These are phyloP conservation scores for Tephrocybe sp. DNA, from an alignment of 768 basidiomycete genomes.

Conservation along the genomic window DNA sequence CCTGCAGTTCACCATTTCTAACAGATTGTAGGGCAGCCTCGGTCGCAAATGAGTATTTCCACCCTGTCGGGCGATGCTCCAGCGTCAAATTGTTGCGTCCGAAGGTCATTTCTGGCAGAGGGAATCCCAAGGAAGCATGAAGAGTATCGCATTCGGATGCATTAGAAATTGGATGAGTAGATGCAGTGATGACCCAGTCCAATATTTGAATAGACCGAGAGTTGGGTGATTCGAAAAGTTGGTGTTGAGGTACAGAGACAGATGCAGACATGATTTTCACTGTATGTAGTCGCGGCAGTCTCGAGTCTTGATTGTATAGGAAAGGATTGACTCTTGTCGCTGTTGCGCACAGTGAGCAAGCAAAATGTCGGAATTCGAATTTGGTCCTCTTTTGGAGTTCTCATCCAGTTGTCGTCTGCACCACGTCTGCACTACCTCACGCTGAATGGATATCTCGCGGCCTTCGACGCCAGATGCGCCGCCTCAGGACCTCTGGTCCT, in stretches of 20 bases:
- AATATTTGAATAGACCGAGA: slow-evolving; percentile 65
- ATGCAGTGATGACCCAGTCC: slow-evolving; percentile 68
- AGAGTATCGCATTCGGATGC: slow-evolving; percentile 71
- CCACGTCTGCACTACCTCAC: background rate
- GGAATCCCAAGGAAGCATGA: slow-evolving; percentile 63
- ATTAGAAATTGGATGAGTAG: slow-evolving; percentile 78
- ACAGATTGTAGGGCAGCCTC: slow-evolving; percentile 68
- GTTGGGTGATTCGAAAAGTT: slow-evolving; percentile 65
- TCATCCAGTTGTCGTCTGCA: background rate
- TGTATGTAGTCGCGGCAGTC: slow-evolving; percentile 6
- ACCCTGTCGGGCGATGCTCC: slow-evolving; percentile 60
- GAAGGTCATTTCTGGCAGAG: slow-evolving; percentile 97
- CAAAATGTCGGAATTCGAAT: slow-evolving; percentile 20
- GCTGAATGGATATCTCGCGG: slow-evolving; percentile 44
- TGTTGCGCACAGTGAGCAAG: slow-evolving; percentile 9
- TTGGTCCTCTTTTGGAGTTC: background rate
- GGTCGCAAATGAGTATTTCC: slow-evolving; percentile 65
- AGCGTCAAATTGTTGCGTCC: slow-evolving; percentile 77
- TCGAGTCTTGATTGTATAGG: background rate
- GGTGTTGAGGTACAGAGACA: slow-evolving; percentile 55
- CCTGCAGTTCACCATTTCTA: slow-evolving; percentile 68
- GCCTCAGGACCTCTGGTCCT: slow-evolving; percentile 86
- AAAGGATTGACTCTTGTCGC: slow-evolving; percentile 1
- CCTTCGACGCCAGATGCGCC: slow-evolving; percentile 71
- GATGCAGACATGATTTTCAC: slow-evolving; percentile 37